phyloP scores from a whole-genome alignment of 345 rosid species.

The Zanthoxylum bungeanum region DNA sequence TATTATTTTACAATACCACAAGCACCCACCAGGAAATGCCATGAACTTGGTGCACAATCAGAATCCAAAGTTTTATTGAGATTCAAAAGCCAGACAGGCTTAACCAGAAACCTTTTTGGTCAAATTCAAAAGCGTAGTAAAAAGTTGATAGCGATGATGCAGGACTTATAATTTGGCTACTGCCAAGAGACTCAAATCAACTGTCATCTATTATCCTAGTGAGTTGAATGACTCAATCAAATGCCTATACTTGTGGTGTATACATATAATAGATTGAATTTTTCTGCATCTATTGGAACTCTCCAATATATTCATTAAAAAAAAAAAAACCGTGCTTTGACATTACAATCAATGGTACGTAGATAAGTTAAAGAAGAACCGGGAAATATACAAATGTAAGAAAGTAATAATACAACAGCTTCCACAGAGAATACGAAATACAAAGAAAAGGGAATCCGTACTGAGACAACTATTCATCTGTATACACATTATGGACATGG shows the following conservation, averaged over 20 bases:
- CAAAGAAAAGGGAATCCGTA: neutral
- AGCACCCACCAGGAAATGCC: neutral
- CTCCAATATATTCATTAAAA: neutral
- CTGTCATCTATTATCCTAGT: neutral
- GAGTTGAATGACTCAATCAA: neutral
- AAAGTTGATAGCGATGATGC: neutral
- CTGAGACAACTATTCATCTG: slow-evolving; percentile 9
- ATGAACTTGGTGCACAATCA: neutral
- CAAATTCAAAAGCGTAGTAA: neutral
- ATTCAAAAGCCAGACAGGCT: neutral
- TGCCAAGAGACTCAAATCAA: neutral
- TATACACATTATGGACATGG: neutral
- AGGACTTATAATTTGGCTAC: neutral
- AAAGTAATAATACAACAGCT: neutral
- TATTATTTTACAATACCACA: too few species aligned
- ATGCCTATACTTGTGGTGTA: neutral
- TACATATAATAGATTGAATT: neutral
- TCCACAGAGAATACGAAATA: neutral
- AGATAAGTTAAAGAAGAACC: neutral
- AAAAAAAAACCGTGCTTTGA: neutral
- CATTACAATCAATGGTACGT: neutral
- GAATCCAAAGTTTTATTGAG: neutral
- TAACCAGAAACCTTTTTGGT: neutral
- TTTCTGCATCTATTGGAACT: neutral
- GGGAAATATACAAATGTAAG: neutral